Percentiles rank a stretch among this genome's conserved stretches.
Evolutionary conservation across 495 filamentous ascomycete species (phyloP).

Genomic region (Hypoxylon fragiforme): DNA sequence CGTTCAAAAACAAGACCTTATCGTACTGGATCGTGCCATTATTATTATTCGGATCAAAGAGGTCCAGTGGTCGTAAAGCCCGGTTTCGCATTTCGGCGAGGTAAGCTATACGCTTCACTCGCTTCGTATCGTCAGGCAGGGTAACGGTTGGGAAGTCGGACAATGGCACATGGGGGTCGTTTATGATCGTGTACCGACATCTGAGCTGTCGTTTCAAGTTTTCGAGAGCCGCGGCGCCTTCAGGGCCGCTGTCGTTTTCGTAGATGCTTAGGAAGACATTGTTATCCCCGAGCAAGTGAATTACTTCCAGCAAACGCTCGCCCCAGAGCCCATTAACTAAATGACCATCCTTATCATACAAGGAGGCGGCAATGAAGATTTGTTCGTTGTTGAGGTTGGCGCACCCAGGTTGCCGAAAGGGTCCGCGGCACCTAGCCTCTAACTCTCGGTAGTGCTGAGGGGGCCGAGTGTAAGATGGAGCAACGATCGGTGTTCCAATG

Average conservation of each 20-base stretch:
- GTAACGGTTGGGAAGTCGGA: constrained; percentile 57
- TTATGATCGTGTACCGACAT: constrained; percentile 58
- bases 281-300: constrained; percentile 61
- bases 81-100: constrained; percentile 79
- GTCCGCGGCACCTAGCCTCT: constrained; percentile 26
- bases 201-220: constrained; percentile 44
- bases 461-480: constrained; percentile 62
- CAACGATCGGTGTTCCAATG: constrained; percentile 55
- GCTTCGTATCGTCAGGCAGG: constrained; percentile 62
- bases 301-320: constrained; percentile 59
- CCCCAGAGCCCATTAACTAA: constrained; percentile 71
- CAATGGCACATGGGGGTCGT: constrained; percentile 55
- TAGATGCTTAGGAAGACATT: constrained; percentile 66
- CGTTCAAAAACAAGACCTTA: constrained; percentile 76
- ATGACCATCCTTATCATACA: constrained; percentile 62
- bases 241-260: constrained; percentile 67
- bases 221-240: constrained; percentile 46
- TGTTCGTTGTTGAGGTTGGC: constrained; percentile 67
- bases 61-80: constrained; percentile 66
- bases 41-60: constrained; percentile 35
- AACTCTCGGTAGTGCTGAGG: constrained; percentile 48
- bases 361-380: constrained; percentile 74
- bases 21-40: constrained; percentile 56
- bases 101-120: constrained; percentile 73
- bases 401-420: constrained; percentile 48